Evolutionary conservation across 1,284 basidiomycete genomes (phyloP).

Genomic region (Irpex sp.): DNA sequence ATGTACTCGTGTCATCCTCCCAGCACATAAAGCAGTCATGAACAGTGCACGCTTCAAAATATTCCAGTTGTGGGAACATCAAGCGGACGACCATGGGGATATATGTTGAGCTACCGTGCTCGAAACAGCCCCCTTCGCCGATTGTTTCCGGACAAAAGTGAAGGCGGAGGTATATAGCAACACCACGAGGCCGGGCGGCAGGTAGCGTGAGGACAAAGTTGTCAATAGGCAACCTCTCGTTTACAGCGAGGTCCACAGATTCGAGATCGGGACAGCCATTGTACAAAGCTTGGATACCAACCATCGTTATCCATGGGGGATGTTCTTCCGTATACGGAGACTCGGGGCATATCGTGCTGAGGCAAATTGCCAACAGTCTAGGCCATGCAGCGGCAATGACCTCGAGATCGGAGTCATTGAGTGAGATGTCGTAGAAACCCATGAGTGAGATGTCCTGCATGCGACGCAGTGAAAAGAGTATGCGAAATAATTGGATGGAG

Average conservation of each 20-base stretch:
- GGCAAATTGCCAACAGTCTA: neutral
- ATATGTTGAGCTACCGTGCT: too few relatives aligned
- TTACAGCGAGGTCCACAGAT: neutral
- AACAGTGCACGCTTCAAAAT: too few relatives aligned
- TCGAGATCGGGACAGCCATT: neutral
- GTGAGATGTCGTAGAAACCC: neutral
- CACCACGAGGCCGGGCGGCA: too few relatives aligned
- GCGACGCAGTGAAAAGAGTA: neutral
- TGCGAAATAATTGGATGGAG: neutral
- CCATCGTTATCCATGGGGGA: neutral
- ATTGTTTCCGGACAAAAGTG: too few relatives aligned
- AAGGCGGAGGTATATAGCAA: too few relatives aligned
- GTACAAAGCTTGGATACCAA: neutral
- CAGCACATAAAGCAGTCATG: too few relatives aligned
- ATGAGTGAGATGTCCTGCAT: neutral
- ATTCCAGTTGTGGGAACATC: too few relatives aligned
- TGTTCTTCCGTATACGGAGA: neutral
- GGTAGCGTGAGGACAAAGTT: too few relatives aligned
- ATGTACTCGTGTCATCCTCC: too few relatives aligned
- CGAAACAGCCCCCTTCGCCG: too few relatives aligned
- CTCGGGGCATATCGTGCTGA: neutral
- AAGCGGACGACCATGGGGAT: too few relatives aligned
- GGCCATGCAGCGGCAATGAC: neutral
- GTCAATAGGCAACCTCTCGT: neutral
- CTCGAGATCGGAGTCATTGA: neutral